Evolutionary conservation across 2,329 filamentous ascomycete genomes (phyloP).

Genomic region (Colletotrichum acutatum): DNA sequence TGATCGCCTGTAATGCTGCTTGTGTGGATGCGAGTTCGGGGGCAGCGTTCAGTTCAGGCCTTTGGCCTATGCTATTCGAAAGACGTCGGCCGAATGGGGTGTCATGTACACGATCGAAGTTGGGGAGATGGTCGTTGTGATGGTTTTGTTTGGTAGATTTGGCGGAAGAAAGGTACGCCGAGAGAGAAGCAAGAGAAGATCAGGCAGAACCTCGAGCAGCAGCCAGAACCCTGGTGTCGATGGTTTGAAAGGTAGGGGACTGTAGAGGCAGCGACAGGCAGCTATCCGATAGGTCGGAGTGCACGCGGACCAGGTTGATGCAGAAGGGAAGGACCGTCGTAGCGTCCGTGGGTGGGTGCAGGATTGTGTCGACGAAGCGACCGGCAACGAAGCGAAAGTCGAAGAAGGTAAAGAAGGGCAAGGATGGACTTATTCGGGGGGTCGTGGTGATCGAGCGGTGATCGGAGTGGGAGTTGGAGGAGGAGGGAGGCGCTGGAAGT

Average conservation of each 20-base stretch:
- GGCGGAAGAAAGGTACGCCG: slow-evolving; percentile 20
- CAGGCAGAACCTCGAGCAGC: slow-evolving; percentile 28
- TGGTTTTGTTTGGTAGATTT: not conserved
- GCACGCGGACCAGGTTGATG: slow-evolving; percentile 26
- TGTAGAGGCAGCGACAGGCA: slow-evolving; percentile 40
- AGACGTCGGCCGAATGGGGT: slow-evolving; percentile 45
- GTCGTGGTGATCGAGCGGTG: slow-evolving; percentile 3
- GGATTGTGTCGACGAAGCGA: slow-evolving; percentile 20
- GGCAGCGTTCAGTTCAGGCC: slow-evolving; percentile 15
- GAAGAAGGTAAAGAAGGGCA: not conserved
- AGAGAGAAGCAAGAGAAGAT: slow-evolving; percentile 37
- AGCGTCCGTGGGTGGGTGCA: slow-evolving; percentile 27
- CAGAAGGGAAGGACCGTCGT: slow-evolving; percentile 29
- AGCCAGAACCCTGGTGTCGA: slow-evolving; percentile 20
- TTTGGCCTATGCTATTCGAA: slow-evolving; percentile 42
- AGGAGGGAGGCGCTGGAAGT: slow-evolving; percentile 10
- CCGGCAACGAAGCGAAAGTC: slow-evolving; percentile 1
- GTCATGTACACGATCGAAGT: slow-evolving; percentile 52
- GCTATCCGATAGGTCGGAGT: slow-evolving; percentile 45
- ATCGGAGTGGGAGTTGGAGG: not conserved
- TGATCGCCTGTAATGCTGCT: slow-evolving; percentile 43
- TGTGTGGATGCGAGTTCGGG: slow-evolving; percentile 47
- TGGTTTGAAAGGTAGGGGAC: slow-evolving; percentile 40
- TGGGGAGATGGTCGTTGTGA: not conserved
- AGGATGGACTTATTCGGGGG: not conserved